Evolutionary conservation across 345 rosid genomes (phyloP).

Genomic region (Murraya koenigii): DNA sequence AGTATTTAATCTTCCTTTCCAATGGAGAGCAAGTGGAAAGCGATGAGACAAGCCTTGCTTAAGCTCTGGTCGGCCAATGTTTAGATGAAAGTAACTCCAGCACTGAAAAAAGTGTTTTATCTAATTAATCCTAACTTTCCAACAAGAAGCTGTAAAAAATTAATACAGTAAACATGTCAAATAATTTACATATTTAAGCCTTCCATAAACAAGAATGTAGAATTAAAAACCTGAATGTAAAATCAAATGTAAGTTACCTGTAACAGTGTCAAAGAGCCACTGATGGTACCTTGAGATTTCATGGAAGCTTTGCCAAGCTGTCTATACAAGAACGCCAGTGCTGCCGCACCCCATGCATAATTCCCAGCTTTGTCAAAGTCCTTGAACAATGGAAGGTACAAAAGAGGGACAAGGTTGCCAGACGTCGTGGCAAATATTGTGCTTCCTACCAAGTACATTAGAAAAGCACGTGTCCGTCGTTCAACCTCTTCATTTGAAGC

Average conservation of each 20-base stretch:
- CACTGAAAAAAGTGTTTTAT: constrained; percentile 35
- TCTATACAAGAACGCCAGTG: constrained; percentile 69
- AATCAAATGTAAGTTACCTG: constrained; percentile 43
- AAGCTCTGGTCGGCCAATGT: constrained; percentile 67
- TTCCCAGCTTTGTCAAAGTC: constrained; percentile 67
- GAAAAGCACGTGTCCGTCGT: constrained; percentile 64
- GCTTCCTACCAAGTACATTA: constrained; percentile 69
- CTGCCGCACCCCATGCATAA: constrained; percentile 83
- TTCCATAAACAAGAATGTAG: background rate
- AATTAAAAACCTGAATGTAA: background rate
- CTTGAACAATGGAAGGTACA: constrained; percentile 60
- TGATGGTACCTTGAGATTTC: constrained; percentile 72
- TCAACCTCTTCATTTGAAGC: constrained; percentile 47
- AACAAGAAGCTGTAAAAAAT: background rate
- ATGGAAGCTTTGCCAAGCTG: constrained; percentile 81
- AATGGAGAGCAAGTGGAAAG: constrained; percentile 65
- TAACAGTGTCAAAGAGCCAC: constrained; percentile 72
- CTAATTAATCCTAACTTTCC: constrained; percentile 8
- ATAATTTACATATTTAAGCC: background rate
- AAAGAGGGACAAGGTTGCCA: constrained; percentile 71
- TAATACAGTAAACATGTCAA: background rate
- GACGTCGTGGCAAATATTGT: constrained; percentile 74
- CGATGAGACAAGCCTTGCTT: constrained; percentile 45
- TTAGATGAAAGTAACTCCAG: constrained; percentile 82
- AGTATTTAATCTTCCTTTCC: constrained; percentile 79